phyloP scores from a whole-genome alignment of 2,329 filamentous ascomycete genomes.

The Claviceps fusiformis region DNA sequence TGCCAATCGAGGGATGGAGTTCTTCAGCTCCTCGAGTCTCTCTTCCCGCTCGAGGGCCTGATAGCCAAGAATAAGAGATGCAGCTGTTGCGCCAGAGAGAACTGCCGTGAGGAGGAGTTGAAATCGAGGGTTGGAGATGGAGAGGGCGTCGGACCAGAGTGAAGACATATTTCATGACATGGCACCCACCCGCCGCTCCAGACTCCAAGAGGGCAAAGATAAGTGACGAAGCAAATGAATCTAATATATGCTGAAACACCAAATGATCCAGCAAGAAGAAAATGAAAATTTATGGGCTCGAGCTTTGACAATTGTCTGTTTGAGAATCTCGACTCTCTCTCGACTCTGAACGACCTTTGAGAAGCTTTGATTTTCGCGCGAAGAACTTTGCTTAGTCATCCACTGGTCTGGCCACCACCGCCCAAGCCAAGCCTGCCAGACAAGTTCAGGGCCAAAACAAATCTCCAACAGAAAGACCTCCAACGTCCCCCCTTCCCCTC shows the following conservation, averaged over 20 bases:
- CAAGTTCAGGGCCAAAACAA: background rate
- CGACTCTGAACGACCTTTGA: too few relatives aligned
- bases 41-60: slow-evolving; percentile 44
- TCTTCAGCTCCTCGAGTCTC: slow-evolving; percentile 43
- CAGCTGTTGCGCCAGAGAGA: slow-evolving; percentile 46
- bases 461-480: background rate
- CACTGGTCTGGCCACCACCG: background rate
- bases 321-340: background rate
- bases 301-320: too few relatives aligned
- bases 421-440: background rate
- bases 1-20: slow-evolving; percentile 35
- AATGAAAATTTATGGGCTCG: too few relatives aligned
- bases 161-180: slow-evolving; percentile 25
- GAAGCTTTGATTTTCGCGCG: background rate
- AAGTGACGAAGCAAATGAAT: background rate
- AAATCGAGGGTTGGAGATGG: slow-evolving; percentile 26
- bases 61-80: slow-evolving; percentile 46
- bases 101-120: slow-evolving; percentile 62
- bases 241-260: too few relatives aligned
- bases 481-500: too few relatives aligned
- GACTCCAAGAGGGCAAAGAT: background rate
- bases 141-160: slow-evolving; percentile 28
- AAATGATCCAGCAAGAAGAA: too few relatives aligned
- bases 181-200: background rate
- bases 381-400: slow-evolving; percentile 4